These are phyloP conservation scores for Sequoia sempervirens DNA, from an alignment of 75 land plant species.

Conservation along the genomic window DNA sequence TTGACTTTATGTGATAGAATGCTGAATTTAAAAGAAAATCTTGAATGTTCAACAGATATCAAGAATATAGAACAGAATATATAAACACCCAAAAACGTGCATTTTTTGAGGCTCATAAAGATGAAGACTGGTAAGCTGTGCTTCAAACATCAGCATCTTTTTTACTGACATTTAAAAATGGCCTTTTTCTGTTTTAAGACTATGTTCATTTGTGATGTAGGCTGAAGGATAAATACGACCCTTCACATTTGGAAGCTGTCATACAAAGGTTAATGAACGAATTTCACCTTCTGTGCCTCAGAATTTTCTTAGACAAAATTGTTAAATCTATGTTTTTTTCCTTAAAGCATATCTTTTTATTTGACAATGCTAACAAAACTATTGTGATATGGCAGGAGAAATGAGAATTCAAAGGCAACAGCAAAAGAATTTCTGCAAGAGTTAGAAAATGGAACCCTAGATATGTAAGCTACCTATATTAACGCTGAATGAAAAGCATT, in stretches of 20 bases:
- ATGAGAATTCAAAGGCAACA: conserved; percentile 66
- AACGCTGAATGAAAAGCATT: background rate
- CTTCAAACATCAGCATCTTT: conserved; percentile 3
- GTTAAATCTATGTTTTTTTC: background rate
- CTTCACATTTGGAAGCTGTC: conserved; percentile 73
- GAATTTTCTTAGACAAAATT: background rate
- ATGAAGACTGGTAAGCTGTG: conserved; percentile 83
- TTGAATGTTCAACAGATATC: conserved; percentile 51
- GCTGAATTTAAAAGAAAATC: background rate
- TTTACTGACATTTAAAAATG: background rate
- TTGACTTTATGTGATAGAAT: background rate
- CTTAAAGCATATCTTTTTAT: background rate
- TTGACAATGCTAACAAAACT: background rate
- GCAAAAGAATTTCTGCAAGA: conserved; percentile 92
- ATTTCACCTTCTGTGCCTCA: background rate
- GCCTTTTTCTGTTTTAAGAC: background rate
- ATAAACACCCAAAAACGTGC: conserved; percentile 84
- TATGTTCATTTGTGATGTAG: conserved; percentile 29
- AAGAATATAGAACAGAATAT: conserved; percentile 91
- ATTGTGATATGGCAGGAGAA: conserved; percentile 62
- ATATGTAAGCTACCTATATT: conserved; percentile 54
- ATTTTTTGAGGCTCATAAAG: conserved; percentile 91
- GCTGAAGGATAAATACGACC: conserved; percentile 97
- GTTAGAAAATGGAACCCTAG: conserved; percentile 75
- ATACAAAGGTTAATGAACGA: conserved; percentile 63